phyloP scores from a whole-genome alignment of 2,329 filamentous ascomycete genomes.

The Leptosphaerulina australis region DNA sequence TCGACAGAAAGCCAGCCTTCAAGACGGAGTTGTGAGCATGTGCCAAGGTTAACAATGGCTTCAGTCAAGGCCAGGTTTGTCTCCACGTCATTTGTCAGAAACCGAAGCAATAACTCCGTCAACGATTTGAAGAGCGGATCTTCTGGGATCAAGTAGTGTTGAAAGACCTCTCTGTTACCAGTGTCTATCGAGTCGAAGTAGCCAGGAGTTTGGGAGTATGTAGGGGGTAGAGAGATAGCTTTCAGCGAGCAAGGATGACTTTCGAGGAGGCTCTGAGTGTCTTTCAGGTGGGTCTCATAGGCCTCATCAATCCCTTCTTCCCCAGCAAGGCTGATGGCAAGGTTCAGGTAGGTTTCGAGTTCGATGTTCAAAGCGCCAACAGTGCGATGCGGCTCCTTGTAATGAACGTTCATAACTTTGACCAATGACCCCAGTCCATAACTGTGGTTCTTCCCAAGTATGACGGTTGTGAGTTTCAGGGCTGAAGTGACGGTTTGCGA shows the following conservation, averaged over 20 bases:
- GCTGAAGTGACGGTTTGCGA: constrained; percentile 90
- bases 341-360: constrained; percentile 70
- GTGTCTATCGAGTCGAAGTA: constrained; percentile 55
- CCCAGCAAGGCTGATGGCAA: constrained; percentile 72
- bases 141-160: constrained; percentile 66
- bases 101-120: constrained; percentile 70
- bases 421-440: constrained; percentile 82
- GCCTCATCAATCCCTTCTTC: constrained; percentile 73
- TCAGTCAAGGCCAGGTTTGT: constrained; percentile 89
- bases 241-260: constrained; percentile 74
- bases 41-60: constrained; percentile 77
- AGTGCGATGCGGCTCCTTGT: constrained; percentile 65
- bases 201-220: constrained; percentile 59
- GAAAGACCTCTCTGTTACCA: constrained; percentile 66
- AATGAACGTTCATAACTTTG: constrained; percentile 65
- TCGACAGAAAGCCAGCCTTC: constrained; percentile 89
- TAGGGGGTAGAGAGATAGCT: constrained; percentile 67
- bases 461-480: constrained; percentile 82
- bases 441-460: constrained; percentile 84
- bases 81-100: constrained; percentile 89
- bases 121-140: constrained; percentile 62
- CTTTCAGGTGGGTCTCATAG: constrained; percentile 74
- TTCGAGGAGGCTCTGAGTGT: constrained; percentile 72
- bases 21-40: constrained; percentile 82
- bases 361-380: constrained; percentile 77